Conservation (phyloP, 2,329 filamentous ascomycete genomes). For the Chalaropsis thielavioides region DNA sequence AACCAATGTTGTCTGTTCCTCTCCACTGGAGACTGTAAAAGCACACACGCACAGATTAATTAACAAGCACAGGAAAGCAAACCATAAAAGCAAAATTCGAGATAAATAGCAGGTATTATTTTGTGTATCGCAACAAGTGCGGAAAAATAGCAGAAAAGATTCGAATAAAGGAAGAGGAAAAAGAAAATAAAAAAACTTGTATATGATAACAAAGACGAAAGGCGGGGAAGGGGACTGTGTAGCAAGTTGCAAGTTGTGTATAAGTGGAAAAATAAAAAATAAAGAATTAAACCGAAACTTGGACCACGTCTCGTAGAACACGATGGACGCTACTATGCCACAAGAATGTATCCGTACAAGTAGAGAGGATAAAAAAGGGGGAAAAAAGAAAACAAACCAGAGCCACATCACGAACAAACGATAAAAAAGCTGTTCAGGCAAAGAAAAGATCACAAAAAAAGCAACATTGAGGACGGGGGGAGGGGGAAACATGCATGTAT, state of each 20-base stretch:
- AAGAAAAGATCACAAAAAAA: neutral
- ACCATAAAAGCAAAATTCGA: neutral
- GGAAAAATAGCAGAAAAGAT: neutral
- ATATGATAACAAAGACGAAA: neutral
- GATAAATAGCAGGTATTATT: constrained; percentile 1
- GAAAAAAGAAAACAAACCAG: neutral
- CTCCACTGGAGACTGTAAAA: neutral
- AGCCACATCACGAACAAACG: neutral
- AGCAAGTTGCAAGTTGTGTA: neutral
- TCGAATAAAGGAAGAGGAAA: neutral
- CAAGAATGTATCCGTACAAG: neutral
- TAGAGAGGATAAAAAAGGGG: neutral
- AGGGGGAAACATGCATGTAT: neutral
- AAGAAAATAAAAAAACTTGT: neutral
- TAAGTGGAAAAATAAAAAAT: neutral
- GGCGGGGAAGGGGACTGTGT: neutral
- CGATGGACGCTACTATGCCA: neutral
- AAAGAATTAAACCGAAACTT: neutral
- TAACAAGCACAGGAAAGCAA: neutral
- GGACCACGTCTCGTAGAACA: neutral
- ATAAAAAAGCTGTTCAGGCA: neutral
- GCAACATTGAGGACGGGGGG: neutral
- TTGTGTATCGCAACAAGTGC: neutral
- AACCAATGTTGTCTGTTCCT: too few species aligned
- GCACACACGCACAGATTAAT: neutral